phyloP scores from a whole-genome alignment of 768 basidiomycete species.

The Pleurotus cornucopiae region DNA sequence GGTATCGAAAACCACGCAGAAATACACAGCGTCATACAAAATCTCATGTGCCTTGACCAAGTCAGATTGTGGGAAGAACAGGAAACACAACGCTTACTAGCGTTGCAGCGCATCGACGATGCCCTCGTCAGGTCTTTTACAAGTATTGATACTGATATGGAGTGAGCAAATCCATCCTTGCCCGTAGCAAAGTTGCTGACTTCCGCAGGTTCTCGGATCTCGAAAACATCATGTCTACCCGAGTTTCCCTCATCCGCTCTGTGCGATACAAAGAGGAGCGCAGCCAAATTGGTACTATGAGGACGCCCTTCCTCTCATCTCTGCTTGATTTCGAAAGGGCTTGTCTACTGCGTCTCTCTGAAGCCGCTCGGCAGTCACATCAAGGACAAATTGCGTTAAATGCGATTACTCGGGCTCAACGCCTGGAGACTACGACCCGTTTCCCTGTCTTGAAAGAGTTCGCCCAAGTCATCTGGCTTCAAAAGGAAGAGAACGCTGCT shows the following conservation, averaged over 20 bases:
- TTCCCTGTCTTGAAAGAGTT: conserved; percentile 73
- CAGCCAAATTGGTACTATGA: conserved; percentile 69
- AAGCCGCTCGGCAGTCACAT: conserved; percentile 62
- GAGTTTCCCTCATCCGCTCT: conserved; percentile 77
- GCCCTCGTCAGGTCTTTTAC: conserved; percentile 39
- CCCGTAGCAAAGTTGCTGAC: background rate
- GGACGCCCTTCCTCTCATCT: conserved; percentile 44
- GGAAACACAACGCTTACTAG: conserved; percentile 27
- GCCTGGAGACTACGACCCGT: conserved; percentile 39
- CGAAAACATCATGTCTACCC: conserved; percentile 77
- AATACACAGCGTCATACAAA: conserved; percentile 62
- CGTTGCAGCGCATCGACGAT: conserved; percentile 26
- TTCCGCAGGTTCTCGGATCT: conserved; percentile 62
- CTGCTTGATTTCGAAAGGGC: conserved; percentile 60
- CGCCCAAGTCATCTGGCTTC: conserved; percentile 85
- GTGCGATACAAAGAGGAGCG: conserved; percentile 65
- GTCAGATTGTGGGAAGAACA: conserved; percentile 57
- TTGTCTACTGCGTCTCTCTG: conserved; percentile 69
- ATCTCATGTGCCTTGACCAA: conserved; percentile 81
- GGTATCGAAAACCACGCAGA: conserved; percentile 80
- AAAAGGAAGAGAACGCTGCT: conserved; percentile 81
- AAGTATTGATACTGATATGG: conserved; percentile 51
- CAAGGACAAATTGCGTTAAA: conserved; percentile 84
- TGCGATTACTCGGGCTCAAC: conserved; percentile 73
- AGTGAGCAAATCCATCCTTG: conserved; percentile 42